Base-by-base conservation (phyloP, 106 monocot species). In the Apostasia ramifera region DNA sequence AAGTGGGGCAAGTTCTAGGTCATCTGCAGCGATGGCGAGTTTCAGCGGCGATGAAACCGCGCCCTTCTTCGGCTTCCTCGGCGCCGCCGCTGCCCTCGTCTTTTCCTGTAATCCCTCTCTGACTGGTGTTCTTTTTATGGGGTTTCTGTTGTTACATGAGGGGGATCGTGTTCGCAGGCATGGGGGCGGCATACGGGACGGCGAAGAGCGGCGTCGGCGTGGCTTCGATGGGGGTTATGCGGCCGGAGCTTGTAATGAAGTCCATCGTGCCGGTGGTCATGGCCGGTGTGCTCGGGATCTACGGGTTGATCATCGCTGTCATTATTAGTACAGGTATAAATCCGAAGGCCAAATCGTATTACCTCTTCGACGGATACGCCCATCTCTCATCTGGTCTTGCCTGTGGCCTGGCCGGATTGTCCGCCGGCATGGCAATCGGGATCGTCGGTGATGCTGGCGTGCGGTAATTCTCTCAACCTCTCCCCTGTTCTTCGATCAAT, bases 221-320 rank as follows among this genome's bases (percentile, higher is more conserved):
- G 56, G 91, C 91, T 51, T 91, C 91, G 74, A 91, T 91, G 87
- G 91, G 84, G 6, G 91, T 91, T 74, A 91, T 87, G 87, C 78
- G 91, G 67, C 91, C 91, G 56, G 91, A 87, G 81, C 84, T 87
- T 8, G 91, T 91, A 74, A 91, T 91, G 91, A 91, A 91, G 75
- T 91, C 91, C 57, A 91, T 91, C 71, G 84, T 87, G 53, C 87
- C 87, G 13, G 91, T 91, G 40, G 91, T 91, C 74, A 91, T 91
- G 91, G 91, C 91, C 41, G 91, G 91, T 70, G 91, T 91, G 51
- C 91, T 91, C 37, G 91, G 91, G 61, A 91, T 91, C 67, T 91
- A 91, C 73, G 84, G 91, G 0, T 68, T 91, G 60, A 91, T 91
- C 42, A 85, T 85, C 48, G 85, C 85, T 14, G 85, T 85, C 15